phyloP scores from a whole-genome alignment of 305 asterid species.

The Nicotiana rustica region DNA sequence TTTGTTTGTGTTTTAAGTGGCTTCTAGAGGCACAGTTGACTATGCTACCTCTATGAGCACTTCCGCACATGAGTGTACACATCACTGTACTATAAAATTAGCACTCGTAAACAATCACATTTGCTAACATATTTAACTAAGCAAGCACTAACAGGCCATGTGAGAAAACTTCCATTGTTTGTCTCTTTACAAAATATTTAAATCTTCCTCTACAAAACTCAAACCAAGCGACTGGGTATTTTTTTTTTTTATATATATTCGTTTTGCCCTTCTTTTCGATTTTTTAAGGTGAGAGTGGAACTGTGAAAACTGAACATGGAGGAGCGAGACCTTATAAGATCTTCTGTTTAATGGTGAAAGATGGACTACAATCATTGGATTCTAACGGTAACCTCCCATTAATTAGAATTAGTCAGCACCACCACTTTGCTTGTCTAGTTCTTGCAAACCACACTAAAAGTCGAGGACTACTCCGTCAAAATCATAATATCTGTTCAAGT shows the following conservation, averaged over 20 bases:
- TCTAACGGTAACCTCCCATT: not conserved
- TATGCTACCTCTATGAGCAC: not conserved
- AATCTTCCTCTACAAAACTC: conserved; percentile 4
- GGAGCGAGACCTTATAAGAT: not conserved
- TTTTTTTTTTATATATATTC: not conserved
- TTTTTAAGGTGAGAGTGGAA: not conserved
- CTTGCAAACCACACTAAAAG: not conserved
- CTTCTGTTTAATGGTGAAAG: not conserved
- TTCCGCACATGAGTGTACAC: not conserved
- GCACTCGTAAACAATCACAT: not conserved
- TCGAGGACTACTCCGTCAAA: not conserved
- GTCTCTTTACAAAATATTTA: not conserved
- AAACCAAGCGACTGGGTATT: not conserved
- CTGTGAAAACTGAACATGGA: not conserved
- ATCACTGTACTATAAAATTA: conserved; percentile 7
- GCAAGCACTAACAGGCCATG: conserved; percentile 25
- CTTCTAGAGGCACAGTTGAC: conserved; percentile 16
- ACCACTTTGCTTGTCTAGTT: not conserved
- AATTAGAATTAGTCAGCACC: not conserved
- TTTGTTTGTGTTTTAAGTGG: not conserved
- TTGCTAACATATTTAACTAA: not conserved
- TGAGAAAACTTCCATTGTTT: not conserved
- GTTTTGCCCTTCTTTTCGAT: not conserved
- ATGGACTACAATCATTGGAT: not conserved
- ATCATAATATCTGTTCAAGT: not conserved